Evolutionary conservation across 2,329 filamentous ascomycete genomes (phyloP).

Genomic region (Neonectria sp.): DNA sequence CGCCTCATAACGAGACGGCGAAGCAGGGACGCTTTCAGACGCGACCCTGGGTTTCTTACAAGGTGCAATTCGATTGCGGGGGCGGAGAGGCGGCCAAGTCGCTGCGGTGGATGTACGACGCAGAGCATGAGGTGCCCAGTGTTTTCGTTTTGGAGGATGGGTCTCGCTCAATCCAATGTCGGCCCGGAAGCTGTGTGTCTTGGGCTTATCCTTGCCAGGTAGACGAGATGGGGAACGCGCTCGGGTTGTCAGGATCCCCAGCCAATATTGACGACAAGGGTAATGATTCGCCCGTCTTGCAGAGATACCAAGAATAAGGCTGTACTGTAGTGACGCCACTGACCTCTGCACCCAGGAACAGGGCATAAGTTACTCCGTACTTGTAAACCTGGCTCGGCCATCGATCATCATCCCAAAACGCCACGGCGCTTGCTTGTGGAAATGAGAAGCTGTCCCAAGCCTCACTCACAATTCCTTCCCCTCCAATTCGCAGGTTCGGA

Average conservation of each 20-base stretch:
- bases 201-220: not conserved
- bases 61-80: not conserved
- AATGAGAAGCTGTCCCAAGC: no score
- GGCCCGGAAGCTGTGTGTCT: no score
- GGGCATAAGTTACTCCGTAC: no score
- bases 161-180: not conserved
- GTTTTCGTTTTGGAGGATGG: not conserved
- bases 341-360: no score
- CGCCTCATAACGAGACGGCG: constrained; percentile 5
- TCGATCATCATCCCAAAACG: no score
- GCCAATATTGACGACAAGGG: not conserved
- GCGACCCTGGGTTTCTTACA: not conserved
- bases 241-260: no score
- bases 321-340: no score
- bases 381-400: no score
- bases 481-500: no score
- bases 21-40: constrained; percentile 1
- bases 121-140: not conserved
- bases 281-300: not conserved
- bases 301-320: not conserved
- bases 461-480: no score
- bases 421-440: no score
- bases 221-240: no score
- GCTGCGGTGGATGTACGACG: not conserved
- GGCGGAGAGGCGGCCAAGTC: not conserved